A percentile compares a stretch with the other conserved stretches of the same genome.
These are phyloP conservation scores for Jacaranda copaia DNA, from an alignment of 257 asterid species.

Conservation along the genomic window DNA sequence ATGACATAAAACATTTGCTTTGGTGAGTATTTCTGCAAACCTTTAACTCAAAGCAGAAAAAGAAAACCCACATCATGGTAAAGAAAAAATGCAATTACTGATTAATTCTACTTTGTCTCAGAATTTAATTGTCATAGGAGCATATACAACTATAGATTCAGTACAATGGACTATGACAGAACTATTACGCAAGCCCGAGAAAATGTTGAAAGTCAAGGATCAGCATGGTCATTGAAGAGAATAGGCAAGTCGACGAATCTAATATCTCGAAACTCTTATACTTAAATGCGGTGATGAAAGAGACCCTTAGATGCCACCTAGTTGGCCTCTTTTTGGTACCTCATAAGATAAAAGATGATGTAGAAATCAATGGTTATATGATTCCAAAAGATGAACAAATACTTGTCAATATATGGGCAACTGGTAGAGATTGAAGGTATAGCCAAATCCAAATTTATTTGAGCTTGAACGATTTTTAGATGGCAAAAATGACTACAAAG, in stretches of 20 bases:
- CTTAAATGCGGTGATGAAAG: conserved; percentile 27
- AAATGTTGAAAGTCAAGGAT: conserved; percentile 24
- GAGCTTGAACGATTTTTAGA: conserved; percentile 33
- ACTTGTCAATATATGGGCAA: conserved; percentile 32
- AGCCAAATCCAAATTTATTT: conserved; percentile 28
- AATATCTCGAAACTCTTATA: conserved; percentile 30
- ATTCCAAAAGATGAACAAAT: conserved; percentile 7
- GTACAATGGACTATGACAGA: conserved; percentile 35
- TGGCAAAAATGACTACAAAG: conserved; percentile 13
- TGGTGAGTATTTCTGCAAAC: conserved; percentile 3
- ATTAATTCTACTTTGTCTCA: background rate
- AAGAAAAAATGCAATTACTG: background rate
- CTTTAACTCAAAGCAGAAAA: background rate
- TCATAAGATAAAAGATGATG: conserved; percentile 6
- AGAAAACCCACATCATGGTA: background rate
- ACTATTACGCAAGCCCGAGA: conserved; percentile 11
- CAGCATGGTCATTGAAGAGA: background rate
- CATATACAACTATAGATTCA: background rate
- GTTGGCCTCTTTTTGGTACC: conserved; percentile 14
- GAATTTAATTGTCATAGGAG: conserved; percentile 3
- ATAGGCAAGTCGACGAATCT: background rate
- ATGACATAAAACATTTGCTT: conserved; percentile 23
- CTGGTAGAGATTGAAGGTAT: conserved; percentile 11
- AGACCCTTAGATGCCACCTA: conserved; percentile 16
- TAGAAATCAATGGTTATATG: conserved; percentile 16